phyloP scores from a whole-genome alignment of 768 basidiomycete genomes.

The Trametes meyenii region DNA sequence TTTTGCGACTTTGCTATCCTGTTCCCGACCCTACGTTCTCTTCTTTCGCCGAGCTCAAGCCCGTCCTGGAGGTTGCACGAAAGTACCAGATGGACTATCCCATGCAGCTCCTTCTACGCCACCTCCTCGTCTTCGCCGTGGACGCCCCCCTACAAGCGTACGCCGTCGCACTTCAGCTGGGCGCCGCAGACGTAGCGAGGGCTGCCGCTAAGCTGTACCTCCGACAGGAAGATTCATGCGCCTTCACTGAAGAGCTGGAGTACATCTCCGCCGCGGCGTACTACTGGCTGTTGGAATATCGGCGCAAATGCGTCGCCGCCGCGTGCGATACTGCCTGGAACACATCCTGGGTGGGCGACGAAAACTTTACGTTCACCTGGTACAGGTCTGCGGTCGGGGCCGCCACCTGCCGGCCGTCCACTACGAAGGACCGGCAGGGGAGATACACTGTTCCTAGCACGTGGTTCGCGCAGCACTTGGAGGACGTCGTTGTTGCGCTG shows the following conservation, averaged over 20 bases:
- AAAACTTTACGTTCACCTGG: no score
- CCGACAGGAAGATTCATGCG: not conserved
- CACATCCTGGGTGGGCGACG: not conserved
- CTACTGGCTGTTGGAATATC: not conserved
- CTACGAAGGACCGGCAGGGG: no score
- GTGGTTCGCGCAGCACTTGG: no score
- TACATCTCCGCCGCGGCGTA: not conserved
- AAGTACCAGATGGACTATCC: conserved; percentile 8
- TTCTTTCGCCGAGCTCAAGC: not conserved
- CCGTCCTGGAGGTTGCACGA: conserved; percentile 3
- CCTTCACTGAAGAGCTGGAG: conserved; percentile 1
- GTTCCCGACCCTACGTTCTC: conserved; percentile 2
- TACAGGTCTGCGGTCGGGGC: no score
- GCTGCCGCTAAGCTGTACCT: conserved; percentile 46
- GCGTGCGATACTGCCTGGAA: not conserved
- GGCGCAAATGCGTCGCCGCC: not conserved
- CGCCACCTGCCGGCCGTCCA: no score
- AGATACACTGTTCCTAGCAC: no score
- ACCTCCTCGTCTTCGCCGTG: not conserved
- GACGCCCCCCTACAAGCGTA: not conserved
- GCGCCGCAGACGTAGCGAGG: conserved; percentile 61
- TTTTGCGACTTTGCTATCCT: conserved; percentile 12
- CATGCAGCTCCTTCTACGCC: not conserved
- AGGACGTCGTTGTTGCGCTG: no score
- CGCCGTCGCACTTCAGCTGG: conserved; percentile 35